phyloP scores from a whole-genome alignment of 768 basidiomycete genomes.

The Strobilomyces echinocephalus region DNA sequence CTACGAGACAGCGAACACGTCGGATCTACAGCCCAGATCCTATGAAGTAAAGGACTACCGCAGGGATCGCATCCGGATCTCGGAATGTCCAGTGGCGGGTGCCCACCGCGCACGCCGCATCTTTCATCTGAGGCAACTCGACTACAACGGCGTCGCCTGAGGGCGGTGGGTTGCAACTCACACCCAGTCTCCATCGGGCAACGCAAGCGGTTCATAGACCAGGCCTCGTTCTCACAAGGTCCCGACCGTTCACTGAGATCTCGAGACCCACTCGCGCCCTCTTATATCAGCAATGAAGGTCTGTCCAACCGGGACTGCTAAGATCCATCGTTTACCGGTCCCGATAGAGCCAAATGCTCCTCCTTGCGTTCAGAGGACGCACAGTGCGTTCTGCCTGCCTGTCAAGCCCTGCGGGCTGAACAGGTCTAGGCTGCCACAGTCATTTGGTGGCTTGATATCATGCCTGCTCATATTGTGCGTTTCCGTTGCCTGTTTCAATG shows the following conservation, averaged over 20 bases:
- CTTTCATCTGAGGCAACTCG: constrained; percentile 13
- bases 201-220: constrained; percentile 1
- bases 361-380: neutral
- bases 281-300: constrained; percentile 8
- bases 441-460: constrained; percentile 28
- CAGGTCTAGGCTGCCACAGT: constrained; percentile 14
- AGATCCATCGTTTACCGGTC: constrained; percentile 12
- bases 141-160: constrained; percentile 6
- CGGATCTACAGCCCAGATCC: constrained; percentile 21
- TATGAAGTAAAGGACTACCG: constrained; percentile 5
- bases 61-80: constrained; percentile 16
- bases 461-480: constrained; percentile 9
- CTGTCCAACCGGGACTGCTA: neutral
- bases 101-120: constrained; percentile 8
- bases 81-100: constrained; percentile 9
- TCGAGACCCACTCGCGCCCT: neutral
- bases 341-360: constrained; percentile 8
- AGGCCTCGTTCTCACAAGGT: constrained; percentile 13
- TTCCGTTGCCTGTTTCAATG: neutral
- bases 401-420: neutral
- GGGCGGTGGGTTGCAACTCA: constrained; percentile 7
- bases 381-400: neutral
- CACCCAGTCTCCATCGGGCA: constrained; percentile 8
- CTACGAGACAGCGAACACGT: constrained; percentile 4
- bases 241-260: neutral